phyloP scores from a whole-genome alignment of 177 flowering plant species.

The Telopea speciosissima region DNA sequence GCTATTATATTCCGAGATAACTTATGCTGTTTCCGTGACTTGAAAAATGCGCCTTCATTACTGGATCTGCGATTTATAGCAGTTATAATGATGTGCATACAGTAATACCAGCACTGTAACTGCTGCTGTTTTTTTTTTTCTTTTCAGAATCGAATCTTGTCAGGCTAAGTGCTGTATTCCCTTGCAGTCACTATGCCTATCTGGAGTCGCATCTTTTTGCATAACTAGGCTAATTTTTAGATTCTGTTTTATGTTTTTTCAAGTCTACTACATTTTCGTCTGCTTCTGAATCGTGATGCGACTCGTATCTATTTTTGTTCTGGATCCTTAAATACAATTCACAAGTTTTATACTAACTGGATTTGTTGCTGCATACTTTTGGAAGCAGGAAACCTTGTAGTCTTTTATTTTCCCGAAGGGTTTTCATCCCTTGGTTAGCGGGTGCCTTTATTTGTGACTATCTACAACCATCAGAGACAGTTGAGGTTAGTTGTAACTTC shows the following conservation, averaged over 20 bases:
- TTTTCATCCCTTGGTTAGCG: slow-evolving; percentile 80
- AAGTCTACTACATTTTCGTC: neutral
- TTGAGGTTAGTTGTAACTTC: slow-evolving; percentile 52
- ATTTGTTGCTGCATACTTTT: slow-evolving; percentile 8
- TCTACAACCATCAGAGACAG: slow-evolving; percentile 65
- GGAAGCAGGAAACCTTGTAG: slow-evolving; percentile 51
- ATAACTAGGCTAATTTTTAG: neutral
- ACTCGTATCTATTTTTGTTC: neutral
- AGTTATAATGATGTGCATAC: no score
- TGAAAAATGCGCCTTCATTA: neutral
- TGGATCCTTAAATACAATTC: neutral
- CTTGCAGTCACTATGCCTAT: no score
- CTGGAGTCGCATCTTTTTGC: neutral
- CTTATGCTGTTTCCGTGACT: neutral
- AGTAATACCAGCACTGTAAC: no score
- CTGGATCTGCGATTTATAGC: no score
- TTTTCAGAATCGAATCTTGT: neutral
- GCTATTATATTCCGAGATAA: neutral
- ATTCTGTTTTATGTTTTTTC: neutral
- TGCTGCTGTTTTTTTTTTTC: neutral
- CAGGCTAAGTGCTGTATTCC: neutral
- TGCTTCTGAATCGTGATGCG: neutral
- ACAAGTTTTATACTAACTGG: slow-evolving; percentile 4
- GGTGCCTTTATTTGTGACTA: slow-evolving; percentile 69
- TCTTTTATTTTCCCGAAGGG: slow-evolving; percentile 73